A percentile compares a stretch with the other conserved stretches of the same genome.
These are phyloP conservation scores for Pythium phragmiticola DNA, from an alignment of 352 stramenopile species.

Conservation along the genomic window DNA sequence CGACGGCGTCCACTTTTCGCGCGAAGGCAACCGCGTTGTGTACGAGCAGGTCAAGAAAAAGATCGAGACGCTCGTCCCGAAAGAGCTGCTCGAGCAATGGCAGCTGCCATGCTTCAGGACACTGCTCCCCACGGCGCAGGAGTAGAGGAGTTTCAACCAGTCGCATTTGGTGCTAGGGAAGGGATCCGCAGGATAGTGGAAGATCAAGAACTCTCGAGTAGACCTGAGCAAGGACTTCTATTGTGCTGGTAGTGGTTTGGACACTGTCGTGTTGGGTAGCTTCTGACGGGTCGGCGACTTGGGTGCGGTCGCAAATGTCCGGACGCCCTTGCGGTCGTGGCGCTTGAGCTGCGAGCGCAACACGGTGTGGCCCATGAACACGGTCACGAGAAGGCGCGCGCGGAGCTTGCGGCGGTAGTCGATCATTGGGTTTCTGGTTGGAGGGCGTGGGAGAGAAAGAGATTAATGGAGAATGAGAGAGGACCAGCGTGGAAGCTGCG, in stretches of 20 bases:
- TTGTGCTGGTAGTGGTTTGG: too few relatives aligned
- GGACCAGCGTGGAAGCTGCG: too few relatives aligned
- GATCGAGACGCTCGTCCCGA: slow-evolving; percentile 1
- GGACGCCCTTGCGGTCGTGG: slow-evolving; percentile 13
- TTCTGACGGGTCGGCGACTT: slow-evolving; percentile 1
- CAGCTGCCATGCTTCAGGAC: slow-evolving; percentile 5
- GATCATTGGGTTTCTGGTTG: slow-evolving; percentile 6
- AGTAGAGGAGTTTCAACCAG: background rate
- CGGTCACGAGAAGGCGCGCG: slow-evolving; percentile 21
- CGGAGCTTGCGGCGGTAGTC: slow-evolving; percentile 26
- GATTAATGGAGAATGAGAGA: background rate
- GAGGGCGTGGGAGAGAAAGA: background rate
- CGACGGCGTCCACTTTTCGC: slow-evolving; percentile 8
- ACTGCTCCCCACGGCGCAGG: background rate
- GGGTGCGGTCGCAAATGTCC: background rate
- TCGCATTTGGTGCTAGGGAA: background rate
- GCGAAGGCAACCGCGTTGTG: slow-evolving; percentile 5
- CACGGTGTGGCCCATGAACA: slow-evolving; percentile 27
- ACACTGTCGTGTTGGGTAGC: background rate
- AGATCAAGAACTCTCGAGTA: too few relatives aligned
- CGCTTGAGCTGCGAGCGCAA: slow-evolving; percentile 9
- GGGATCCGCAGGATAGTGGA: too few relatives aligned
- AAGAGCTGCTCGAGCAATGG: background rate
- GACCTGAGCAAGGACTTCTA: too few relatives aligned
- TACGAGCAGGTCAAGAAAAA: slow-evolving; percentile 5